phyloP scores from a whole-genome alignment of 352 stramenopile species.

The Globisporangium cederbergense region DNA sequence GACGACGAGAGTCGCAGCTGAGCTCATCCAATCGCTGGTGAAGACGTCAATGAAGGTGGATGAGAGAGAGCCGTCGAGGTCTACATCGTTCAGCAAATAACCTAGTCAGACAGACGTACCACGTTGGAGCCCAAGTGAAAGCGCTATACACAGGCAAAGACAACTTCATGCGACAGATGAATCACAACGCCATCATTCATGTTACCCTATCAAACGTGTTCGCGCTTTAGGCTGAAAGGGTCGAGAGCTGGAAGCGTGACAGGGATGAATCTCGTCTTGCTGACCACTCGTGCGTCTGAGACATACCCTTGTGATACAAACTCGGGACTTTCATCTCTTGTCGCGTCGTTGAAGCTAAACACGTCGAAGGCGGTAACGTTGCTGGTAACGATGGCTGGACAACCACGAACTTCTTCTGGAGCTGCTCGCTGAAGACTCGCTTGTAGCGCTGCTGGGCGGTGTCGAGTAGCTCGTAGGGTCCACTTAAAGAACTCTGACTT shows the following conservation, averaged over 20 bases:
- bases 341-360: neutral
- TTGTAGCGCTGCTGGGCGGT: constrained; percentile 34
- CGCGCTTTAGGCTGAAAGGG: constrained; percentile 8
- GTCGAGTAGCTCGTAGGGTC: constrained; percentile 33
- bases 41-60: no score
- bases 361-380: neutral
- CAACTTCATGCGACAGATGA: constrained; percentile 40
- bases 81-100: neutral
- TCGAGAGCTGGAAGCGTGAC: constrained; percentile 2
- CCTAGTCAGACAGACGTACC: neutral
- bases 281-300: neutral
- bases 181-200: neutral
- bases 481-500: constrained; percentile 24
- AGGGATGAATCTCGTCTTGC: neutral
- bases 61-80: neutral
- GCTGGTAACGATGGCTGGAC: neutral
- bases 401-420: constrained; percentile 7
- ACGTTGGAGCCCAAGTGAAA: constrained; percentile 32
- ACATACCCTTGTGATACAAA: neutral
- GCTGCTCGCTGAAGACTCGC: constrained; percentile 21
- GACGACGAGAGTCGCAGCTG: no score
- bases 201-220: neutral
- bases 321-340: neutral
- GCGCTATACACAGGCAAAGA: constrained; percentile 60
- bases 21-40: no score